A percentile compares a stretch with the other conserved stretches of the same genome.
Conservation (phyloP, 257 asterid species). For the Marsdenia floribunda region DNA sequence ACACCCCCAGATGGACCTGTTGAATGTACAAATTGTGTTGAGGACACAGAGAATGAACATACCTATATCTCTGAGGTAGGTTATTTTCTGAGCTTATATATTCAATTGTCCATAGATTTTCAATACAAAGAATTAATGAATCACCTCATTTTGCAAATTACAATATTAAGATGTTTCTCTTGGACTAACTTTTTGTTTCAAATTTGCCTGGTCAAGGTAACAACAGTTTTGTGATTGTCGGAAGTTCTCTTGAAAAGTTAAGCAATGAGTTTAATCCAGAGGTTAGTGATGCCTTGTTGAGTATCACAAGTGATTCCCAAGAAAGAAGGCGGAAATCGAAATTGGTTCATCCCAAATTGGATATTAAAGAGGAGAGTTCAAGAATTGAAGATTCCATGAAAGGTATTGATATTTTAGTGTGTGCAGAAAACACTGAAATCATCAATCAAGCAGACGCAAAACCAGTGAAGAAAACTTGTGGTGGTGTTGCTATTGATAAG, state of each 20-base stretch:
- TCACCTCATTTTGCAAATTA: background rate
- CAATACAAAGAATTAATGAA: background rate
- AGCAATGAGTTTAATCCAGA: constrained; percentile 12
- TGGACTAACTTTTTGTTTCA: constrained; percentile 7
- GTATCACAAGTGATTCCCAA: constrained; percentile 14
- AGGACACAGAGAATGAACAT: constrained; percentile 21
- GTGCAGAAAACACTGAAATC: constrained; percentile 10
- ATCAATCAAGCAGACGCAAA: constrained; percentile 9
- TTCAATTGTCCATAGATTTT: background rate
- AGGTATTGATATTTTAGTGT: constrained; percentile 5
- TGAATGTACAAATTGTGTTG: constrained; percentile 22
- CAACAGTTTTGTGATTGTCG: constrained; percentile 9
- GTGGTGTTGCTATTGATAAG: constrained; percentile 25
- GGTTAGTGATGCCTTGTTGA: constrained; percentile 3
- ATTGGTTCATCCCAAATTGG: constrained; percentile 13
- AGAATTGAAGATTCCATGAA: constrained; percentile 16
- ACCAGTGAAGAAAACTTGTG: constrained; percentile 19
- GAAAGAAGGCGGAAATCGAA: constrained; percentile 14
- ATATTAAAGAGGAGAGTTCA: constrained; percentile 9
- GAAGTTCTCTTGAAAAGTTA: constrained; percentile 12
- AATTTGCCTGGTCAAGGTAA: constrained; percentile 28
- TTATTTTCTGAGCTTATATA: no score
- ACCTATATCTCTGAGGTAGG: constrained; percentile 13
- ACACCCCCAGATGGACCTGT: constrained; percentile 18
- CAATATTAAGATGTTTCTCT: background rate